Conservation (phyloP, 2,329 filamentous ascomycete species). For the Phialocephala subalpina region DNA sequence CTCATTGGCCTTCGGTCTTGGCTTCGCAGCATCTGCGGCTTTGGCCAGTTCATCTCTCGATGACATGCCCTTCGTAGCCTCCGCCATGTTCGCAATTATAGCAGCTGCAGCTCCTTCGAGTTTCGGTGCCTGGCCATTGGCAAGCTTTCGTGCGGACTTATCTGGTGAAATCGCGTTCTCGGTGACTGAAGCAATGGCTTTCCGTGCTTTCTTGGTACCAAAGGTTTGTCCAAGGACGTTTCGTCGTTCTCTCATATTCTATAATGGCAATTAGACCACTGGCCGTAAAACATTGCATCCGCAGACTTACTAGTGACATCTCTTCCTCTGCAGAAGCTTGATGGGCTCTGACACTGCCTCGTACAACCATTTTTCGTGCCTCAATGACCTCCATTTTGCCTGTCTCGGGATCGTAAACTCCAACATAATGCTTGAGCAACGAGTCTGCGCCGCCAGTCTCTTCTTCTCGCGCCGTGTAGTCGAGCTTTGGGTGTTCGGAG, state of each 20-base stretch:
- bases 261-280: constrained; percentile 27
- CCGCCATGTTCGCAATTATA: constrained; percentile 69
- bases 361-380: constrained; percentile 69
- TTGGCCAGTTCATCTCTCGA: constrained; percentile 71
- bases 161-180: constrained; percentile 70
- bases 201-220: constrained; percentile 86
- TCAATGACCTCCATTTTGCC: constrained; percentile 67
- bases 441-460: constrained; percentile 49
- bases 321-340: constrained; percentile 58
- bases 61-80: constrained; percentile 70
- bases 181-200: constrained; percentile 72
- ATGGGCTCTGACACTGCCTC: constrained; percentile 64
- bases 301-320: constrained; percentile 43
- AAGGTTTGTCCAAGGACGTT: constrained; percentile 80
- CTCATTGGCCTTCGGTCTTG: constrained; percentile 75
- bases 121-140: constrained; percentile 52
- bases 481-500: constrained; percentile 61
- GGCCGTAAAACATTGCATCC: not conserved
- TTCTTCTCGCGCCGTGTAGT: constrained; percentile 67
- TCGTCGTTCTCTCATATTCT: constrained; percentile 68
- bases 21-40: constrained; percentile 72
- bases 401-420: constrained; percentile 67
- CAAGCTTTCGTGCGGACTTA: constrained; percentile 47
- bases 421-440: constrained; percentile 69
- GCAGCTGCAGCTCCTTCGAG: constrained; percentile 63